Conservation (phyloP, 306 rosid genomes). For the Arachis stenosperma region DNA sequence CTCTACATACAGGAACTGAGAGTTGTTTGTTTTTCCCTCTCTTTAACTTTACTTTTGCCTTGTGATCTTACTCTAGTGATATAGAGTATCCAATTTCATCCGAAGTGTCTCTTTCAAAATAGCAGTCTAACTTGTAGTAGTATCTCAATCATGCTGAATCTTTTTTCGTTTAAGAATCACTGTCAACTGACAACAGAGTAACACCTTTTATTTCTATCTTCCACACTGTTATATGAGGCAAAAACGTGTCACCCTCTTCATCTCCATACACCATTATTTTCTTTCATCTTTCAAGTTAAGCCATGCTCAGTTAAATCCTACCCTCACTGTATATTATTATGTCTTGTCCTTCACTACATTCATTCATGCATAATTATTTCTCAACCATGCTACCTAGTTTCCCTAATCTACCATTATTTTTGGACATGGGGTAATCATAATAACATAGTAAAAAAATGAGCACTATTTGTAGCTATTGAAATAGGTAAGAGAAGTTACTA, state of each 20-base stretch:
- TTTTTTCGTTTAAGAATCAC: slow-evolving; percentile 45
- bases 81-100: slow-evolving; percentile 39
- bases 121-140: slow-evolving; percentile 61
- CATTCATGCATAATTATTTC: too few relatives aligned
- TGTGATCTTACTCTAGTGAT: slow-evolving; percentile 40
- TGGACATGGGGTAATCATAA: too few relatives aligned
- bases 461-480: too few relatives aligned
- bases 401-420: too few relatives aligned
- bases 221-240: slow-evolving; percentile 39
- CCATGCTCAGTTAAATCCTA: background rate
- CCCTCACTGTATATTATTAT: background rate
- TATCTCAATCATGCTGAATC: slow-evolving; percentile 50
- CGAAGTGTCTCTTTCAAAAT: slow-evolving; percentile 50
- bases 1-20: too few relatives aligned
- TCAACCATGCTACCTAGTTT: too few relatives aligned
- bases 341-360: too few relatives aligned
- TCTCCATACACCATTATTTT: slow-evolving; percentile 9
- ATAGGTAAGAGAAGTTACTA: background rate
- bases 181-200: slow-evolving; percentile 31
- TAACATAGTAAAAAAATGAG: too few relatives aligned
- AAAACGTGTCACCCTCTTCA: slow-evolving; percentile 11
- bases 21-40: too few relatives aligned
- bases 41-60: slow-evolving; percentile 23
- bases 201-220: slow-evolving; percentile 30
- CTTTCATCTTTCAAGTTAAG: background rate